Conservation (phyloP, 441 rosid species). For the Pelargonium fulgidum region DNA sequence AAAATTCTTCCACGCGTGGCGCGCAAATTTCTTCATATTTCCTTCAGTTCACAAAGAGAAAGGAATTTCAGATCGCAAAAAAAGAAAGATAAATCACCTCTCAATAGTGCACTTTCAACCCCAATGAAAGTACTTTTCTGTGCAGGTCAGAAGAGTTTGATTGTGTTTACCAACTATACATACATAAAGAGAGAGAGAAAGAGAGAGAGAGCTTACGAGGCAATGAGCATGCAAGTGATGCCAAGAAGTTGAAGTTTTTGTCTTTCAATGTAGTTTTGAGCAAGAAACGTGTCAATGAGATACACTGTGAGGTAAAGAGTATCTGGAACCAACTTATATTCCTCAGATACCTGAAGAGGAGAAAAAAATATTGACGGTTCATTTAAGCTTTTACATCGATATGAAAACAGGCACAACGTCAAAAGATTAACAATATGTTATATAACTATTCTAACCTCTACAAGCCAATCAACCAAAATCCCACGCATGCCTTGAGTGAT, state of each 20-base stretch:
- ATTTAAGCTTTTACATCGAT: neutral
- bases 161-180: no score
- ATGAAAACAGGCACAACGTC: no score
- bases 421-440: neutral
- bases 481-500: constrained; percentile 58
- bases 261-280: constrained; percentile 49
- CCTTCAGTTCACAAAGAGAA: constrained; percentile 27
- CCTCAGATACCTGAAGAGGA: constrained; percentile 59
- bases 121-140: no score
- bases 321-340: constrained; percentile 56
- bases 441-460: constrained; percentile 38
- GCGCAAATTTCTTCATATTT: constrained; percentile 71
- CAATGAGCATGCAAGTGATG: constrained; percentile 66
- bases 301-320: constrained; percentile 61
- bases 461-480: constrained; percentile 69
- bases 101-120: no score
- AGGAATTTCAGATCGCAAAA: constrained; percentile 1
- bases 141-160: no score
- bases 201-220: constrained; percentile 45
- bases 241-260: constrained; percentile 60
- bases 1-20: constrained; percentile 60
- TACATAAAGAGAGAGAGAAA: no score
- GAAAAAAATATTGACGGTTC: neutral
- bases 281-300: constrained; percentile 61
- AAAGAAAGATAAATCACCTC: no score